A percentile compares a stretch with the other conserved stretches of the same genome.
Conservation (phyloP, 768 basidiomycete genomes). For the Leccinum longicurvipes region DNA sequence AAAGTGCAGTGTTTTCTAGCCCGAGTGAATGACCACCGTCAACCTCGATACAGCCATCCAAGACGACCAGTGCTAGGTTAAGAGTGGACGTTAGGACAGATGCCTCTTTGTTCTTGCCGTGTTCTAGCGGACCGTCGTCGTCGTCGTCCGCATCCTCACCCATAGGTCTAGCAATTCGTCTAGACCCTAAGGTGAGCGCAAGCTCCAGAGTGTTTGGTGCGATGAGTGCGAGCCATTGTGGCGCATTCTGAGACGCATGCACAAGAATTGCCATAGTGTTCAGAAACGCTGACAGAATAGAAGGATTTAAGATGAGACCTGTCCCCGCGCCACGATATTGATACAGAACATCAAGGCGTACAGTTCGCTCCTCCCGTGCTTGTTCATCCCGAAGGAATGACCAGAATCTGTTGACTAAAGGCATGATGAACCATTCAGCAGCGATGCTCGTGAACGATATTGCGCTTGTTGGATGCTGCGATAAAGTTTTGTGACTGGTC, state of each 20-base stretch:
- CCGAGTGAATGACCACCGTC: slow-evolving; percentile 76
- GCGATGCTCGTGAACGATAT: slow-evolving; percentile 67
- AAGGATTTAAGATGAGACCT: slow-evolving; percentile 75
- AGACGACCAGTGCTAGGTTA: slow-evolving; percentile 71
- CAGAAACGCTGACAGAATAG: slow-evolving; percentile 74
- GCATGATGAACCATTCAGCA: slow-evolving; percentile 84
- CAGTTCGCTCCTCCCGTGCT: slow-evolving; percentile 67
- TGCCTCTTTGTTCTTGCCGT: slow-evolving; percentile 52
- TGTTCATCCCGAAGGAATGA: slow-evolving; percentile 84
- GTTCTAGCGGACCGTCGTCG: slow-evolving; percentile 16
- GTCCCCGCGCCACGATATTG: slow-evolving; percentile 74
- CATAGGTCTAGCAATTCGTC: slow-evolving; percentile 48
- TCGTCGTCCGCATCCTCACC: slow-evolving; percentile 36
- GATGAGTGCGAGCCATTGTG: slow-evolving; percentile 76
- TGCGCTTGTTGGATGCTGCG: slow-evolving; percentile 2
- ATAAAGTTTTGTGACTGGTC: slow-evolving; percentile 18
- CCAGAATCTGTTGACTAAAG: slow-evolving; percentile 94
- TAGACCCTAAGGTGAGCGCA: slow-evolving; percentile 73
- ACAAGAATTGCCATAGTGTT: slow-evolving; percentile 74
- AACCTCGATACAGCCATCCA: slow-evolving; percentile 71
- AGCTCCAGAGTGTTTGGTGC: slow-evolving; percentile 83
- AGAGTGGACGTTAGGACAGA: slow-evolving; percentile 71
- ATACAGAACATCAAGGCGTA: slow-evolving; percentile 48
- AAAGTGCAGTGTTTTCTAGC: slow-evolving; percentile 68
- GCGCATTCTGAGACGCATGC: slow-evolving; percentile 77